Evolutionary conservation across 495 filamentous ascomycete genomes (phyloP).

Genomic region (Penicillium crystallinum): DNA sequence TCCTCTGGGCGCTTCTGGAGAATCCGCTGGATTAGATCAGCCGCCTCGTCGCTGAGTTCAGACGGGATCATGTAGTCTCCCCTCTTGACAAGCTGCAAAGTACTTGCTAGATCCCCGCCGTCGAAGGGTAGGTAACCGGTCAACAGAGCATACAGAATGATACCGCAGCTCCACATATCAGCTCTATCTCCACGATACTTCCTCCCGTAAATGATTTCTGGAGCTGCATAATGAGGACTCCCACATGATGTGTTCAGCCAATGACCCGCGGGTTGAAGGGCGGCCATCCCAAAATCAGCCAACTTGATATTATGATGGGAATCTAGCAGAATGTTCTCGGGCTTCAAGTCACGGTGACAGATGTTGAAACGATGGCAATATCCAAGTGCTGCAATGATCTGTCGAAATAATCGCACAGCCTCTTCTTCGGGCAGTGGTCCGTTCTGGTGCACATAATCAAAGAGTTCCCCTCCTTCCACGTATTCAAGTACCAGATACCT

Average conservation of each 20-base stretch:
- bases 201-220: conserved; percentile 70
- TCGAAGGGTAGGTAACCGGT: conserved; percentile 79
- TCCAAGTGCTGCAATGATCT: conserved; percentile 85
- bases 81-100: conserved; percentile 62
- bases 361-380: conserved; percentile 93
- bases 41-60: conserved; percentile 63
- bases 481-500: conserved; percentile 98
- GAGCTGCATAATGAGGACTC: conserved; percentile 93
- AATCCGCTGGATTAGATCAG: conserved; percentile 71
- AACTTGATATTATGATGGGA: conserved; percentile 71
- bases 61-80: conserved; percentile 69
- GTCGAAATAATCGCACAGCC: conserved; percentile 79
- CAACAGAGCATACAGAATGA: conserved; percentile 82
- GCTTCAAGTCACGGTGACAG: conserved; percentile 94
- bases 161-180: conserved; percentile 93
- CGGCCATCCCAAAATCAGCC: conserved; percentile 97
- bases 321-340: conserved; percentile 91
- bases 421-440: conserved; percentile 70
- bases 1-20: conserved; percentile 66
- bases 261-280: conserved; percentile 72
- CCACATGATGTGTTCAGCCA: conserved; percentile 85
- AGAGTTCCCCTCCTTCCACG: conserved; percentile 85
- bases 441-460: conserved; percentile 65
- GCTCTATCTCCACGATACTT: conserved; percentile 76
- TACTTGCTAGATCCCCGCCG: conserved; percentile 50